Base-by-base conservation (phyloP, 371 early-diverging fungal genomes). In the Lichtheimia hyalospora region DNA sequence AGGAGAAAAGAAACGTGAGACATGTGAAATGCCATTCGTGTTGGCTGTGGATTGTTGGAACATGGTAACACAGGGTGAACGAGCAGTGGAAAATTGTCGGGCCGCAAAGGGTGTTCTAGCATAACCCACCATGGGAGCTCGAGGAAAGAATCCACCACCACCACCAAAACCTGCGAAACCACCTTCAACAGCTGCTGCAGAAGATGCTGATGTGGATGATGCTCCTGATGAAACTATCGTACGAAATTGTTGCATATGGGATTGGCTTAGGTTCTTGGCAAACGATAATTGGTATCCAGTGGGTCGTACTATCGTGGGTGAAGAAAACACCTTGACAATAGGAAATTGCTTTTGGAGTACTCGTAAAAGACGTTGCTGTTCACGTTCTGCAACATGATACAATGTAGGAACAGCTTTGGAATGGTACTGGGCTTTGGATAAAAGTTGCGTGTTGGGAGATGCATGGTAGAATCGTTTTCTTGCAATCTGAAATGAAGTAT, bases 311-410 rank as follows among this genome's bases (percentile, higher is more conserved):
- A 62, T 51, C 18, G 48, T 52, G 5, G 68, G 68, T 6, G 57
- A 14, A 15, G 60, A 66, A 28, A 61, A 68, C 25, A 60, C 58
- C 23, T 68, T 63, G 60, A 54, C 54, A 21, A 68, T 56, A 2
- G 68, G 63, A 24, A 68, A 63, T 24, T 60, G 68, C 21, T 57
- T 57, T 28, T 68, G 68, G 14, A 68, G 23, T 3, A 51, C 58
- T 18, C 28, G 18, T 15, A 66, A 23, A 8, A 66, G 43, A 25
- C 66, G 50, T 16, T 66, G 61, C 7, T 53, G 57, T 51, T 64
- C 52, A 24, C 51, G 52, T 15, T 54, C 51, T 7, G 59, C 53
- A 8, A 60, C 52, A 44, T 52, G 60, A 18, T 52, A 58, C 2
- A 63, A 23, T 12, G 58, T 53, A 14, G 63, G 58, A 14, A 46